These are phyloP conservation scores for Leccinum solheimii DNA, from an alignment of 1,284 basidiomycete genomes.

Conservation along the genomic window DNA sequence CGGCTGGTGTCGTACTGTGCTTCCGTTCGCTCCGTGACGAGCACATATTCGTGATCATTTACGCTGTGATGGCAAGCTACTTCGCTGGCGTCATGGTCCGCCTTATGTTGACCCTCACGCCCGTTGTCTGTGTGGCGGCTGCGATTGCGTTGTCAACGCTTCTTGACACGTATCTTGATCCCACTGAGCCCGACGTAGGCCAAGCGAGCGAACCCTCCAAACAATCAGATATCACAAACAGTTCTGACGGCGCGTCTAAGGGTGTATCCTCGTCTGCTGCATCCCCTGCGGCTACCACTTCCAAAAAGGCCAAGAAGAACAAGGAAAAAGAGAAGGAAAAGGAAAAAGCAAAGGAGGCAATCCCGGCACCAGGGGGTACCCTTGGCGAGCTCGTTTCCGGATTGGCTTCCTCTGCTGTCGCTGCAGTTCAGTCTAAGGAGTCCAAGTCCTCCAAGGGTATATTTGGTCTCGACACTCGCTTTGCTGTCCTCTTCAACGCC, in stretches of 20 bases:
- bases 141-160: constrained; percentile 91
- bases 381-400: constrained; percentile 48
- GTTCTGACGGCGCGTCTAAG: constrained; percentile 33
- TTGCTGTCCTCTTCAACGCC: constrained; percentile 78
- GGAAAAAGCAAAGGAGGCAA: constrained; percentile 43
- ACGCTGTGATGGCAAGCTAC: constrained; percentile 94
- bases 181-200: constrained; percentile 53
- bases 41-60: constrained; percentile 99
- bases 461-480: constrained; percentile 83
- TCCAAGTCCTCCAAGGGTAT: constrained; percentile 56
- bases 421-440: constrained; percentile 25
- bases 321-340: constrained; percentile 48
- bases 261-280: constrained; percentile 23
- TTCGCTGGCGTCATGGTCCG: constrained; percentile 99
- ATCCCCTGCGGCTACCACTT: constrained; percentile 33
- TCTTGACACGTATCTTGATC: constrained; percentile 88
- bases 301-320: constrained; percentile 66
- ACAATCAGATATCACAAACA: constrained; percentile 22
- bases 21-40: constrained; percentile 96
- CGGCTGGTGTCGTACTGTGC: constrained; percentile 91
- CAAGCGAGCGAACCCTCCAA: constrained; percentile 37
- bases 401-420: constrained; percentile 37
- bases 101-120: constrained; percentile 90
- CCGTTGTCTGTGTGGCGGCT: constrained; percentile 88
- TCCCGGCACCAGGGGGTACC: constrained; percentile 36